phyloP scores from a whole-genome alignment of 2,329 filamentous ascomycete species.

The Cytospora schulzeri region DNA sequence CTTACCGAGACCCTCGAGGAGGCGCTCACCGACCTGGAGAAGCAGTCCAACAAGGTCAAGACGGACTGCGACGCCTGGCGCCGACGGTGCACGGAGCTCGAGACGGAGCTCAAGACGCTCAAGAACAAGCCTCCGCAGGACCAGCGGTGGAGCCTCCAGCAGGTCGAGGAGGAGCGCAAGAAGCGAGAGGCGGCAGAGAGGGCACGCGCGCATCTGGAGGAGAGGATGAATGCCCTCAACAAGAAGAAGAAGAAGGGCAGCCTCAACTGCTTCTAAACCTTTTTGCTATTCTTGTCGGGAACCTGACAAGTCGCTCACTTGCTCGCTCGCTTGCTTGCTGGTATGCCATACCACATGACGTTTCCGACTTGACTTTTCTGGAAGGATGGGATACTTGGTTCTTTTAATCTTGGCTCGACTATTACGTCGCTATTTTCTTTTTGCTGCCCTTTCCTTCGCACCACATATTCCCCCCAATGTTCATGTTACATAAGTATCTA shows the following conservation, averaged over 20 bases:
- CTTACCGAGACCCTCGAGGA: slow-evolving; percentile 94
- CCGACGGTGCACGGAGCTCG: slow-evolving; percentile 77
- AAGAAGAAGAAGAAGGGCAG: slow-evolving; percentile 91
- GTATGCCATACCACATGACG: slow-evolving; percentile 17
- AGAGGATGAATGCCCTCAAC: slow-evolving; percentile 89
- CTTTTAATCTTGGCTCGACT: slow-evolving; percentile 1
- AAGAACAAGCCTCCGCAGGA: slow-evolving; percentile 58
- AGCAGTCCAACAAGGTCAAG: slow-evolving; percentile 89
- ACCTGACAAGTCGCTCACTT: not conserved
- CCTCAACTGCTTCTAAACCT: slow-evolving; percentile 88
- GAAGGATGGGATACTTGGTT: slow-evolving; percentile 9
- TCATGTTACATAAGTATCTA: slow-evolving; percentile 16
- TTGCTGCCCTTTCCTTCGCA: slow-evolving; percentile 19
- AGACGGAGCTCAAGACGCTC: slow-evolving; percentile 70
- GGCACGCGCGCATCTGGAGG: slow-evolving; percentile 85
- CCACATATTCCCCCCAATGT: slow-evolving; percentile 19
- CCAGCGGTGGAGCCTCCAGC: slow-evolving; percentile 73
- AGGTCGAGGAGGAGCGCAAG: slow-evolving; percentile 94
- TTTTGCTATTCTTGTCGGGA: not conserved
- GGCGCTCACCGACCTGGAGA: slow-evolving; percentile 90
- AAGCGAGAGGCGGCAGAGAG: slow-evolving; percentile 89
- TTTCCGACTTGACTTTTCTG: slow-evolving; percentile 9
- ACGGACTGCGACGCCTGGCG: slow-evolving; percentile 87
- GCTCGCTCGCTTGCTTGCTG: not conserved
- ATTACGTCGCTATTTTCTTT: not conserved